These are phyloP conservation scores for Colletotrichum sp. DNA, from an alignment of 2,329 filamentous ascomycete species.

Conservation along the genomic window DNA sequence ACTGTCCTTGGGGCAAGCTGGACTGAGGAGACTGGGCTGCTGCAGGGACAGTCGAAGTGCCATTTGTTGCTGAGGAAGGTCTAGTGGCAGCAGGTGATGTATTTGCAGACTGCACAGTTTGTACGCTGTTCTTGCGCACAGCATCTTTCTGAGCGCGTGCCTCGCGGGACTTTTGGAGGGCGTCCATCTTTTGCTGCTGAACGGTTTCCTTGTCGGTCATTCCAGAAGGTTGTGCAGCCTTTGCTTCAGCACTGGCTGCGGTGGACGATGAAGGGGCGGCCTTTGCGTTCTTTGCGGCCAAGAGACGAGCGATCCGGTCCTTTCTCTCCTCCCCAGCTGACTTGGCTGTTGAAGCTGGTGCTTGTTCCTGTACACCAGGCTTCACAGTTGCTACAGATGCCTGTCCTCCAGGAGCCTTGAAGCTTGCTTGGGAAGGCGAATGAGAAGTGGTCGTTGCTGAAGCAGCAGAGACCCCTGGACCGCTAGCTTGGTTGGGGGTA, in stretches of 20 bases:
- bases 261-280: neutral
- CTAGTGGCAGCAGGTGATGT: neutral
- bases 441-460: neutral
- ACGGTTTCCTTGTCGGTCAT: conserved; percentile 73
- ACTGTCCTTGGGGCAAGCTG: neutral
- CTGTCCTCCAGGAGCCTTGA: neutral
- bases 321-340: conserved; percentile 66
- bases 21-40: neutral
- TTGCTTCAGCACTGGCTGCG: conserved; percentile 1
- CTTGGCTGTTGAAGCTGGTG: conserved; percentile 27
- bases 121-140: conserved; percentile 11
- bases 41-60: neutral
- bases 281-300: conserved; percentile 75
- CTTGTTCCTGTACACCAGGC: neutral
- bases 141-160: conserved; percentile 40
- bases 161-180: conserved; percentile 66
- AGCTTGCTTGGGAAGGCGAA: neutral
- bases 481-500: conserved; percentile 18
- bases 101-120: neutral
- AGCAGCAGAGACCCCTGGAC: neutral
- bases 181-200: conserved; percentile 79
- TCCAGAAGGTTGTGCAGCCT: conserved; percentile 25
- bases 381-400: neutral
- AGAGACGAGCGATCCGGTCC: conserved; percentile 76
- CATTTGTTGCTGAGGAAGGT: neutral